These are phyloP conservation scores for Apiospora marii DNA, from an alignment of 2,329 filamentous ascomycete species.

Conservation along the genomic window DNA sequence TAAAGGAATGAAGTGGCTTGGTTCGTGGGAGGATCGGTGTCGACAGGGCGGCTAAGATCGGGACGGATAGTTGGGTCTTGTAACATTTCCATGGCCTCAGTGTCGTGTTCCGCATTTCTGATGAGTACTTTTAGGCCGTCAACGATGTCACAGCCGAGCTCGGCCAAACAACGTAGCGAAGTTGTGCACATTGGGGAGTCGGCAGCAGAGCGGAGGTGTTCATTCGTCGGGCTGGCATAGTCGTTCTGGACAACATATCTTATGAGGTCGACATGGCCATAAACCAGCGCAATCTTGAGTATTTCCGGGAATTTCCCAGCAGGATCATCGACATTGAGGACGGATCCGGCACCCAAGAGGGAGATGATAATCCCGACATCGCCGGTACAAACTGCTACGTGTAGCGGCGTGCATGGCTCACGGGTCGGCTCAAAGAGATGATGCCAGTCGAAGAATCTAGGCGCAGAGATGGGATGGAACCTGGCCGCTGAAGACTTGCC, in stretches of 20 bases:
- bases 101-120: rapidly evolving
- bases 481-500: not conserved
- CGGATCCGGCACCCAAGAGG: not conserved
- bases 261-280: not conserved
- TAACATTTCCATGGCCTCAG: rapidly evolving
- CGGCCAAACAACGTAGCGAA: not conserved
- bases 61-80: not conserved
- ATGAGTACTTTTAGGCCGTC: rapidly evolving
- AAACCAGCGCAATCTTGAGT: no score
- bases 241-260: not conserved
- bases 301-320: not conserved
- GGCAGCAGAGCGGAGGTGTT: not conserved
- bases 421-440: no score
- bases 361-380: not conserved
- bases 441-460: no score
- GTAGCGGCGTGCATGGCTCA: not conserved
- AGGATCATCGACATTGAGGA: not conserved
- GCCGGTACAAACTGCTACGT: not conserved
- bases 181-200: rapidly evolving
- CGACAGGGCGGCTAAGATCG: not conserved
- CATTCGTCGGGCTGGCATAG: not conserved
- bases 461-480: not conserved
- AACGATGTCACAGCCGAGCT: not conserved
- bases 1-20: not conserved
- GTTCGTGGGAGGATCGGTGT: not conserved